Percentiles rank a stretch among this genome's conserved stretches.
phyloP scores from a whole-genome alignment of 208 protist species.

The Trypanosoma vivax region DNA sequence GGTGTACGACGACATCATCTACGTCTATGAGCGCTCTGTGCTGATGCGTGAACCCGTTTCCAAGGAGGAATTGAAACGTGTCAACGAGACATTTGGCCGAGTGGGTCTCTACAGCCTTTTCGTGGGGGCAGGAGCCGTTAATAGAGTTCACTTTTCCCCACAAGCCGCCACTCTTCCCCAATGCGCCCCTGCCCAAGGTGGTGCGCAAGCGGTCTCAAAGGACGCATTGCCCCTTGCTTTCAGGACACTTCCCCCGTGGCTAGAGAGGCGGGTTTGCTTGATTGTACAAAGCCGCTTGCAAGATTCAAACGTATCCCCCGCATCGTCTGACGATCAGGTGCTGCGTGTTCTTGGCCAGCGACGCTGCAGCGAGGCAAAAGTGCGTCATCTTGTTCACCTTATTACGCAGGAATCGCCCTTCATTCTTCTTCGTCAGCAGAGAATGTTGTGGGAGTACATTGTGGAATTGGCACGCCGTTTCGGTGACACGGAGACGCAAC shows the following conservation, averaged over 20 bases:
- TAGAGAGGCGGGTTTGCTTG: constrained; percentile 29
- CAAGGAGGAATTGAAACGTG: constrained; percentile 23
- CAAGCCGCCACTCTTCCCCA: not conserved
- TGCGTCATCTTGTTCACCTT: constrained; percentile 27
- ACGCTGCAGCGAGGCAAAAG: constrained; percentile 44
- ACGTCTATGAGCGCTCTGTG: constrained; percentile 48
- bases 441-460: constrained; percentile 37
- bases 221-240: not conserved
- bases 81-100: constrained; percentile 22
- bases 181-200: not conserved
- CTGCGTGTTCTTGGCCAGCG: constrained; percentile 52
- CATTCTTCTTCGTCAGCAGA: constrained; percentile 23
- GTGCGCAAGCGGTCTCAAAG: not conserved
- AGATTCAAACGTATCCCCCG: constrained; percentile 9
- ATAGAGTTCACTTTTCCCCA: constrained; percentile 25
- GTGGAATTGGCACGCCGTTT: constrained; percentile 36
- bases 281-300: constrained; percentile 25
- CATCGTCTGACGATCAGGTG: constrained; percentile 33
- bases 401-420: constrained; percentile 28
- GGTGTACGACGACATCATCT: constrained; percentile 66
- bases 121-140: constrained; percentile 32
- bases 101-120: constrained; percentile 61
- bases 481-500: constrained; percentile 25
- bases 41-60: constrained; percentile 27
- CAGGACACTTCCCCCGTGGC: constrained; percentile 21